Conservation (phyloP, 225 moss, liverwort and hornwort genomes). For the Climacium dendroides region DNA sequence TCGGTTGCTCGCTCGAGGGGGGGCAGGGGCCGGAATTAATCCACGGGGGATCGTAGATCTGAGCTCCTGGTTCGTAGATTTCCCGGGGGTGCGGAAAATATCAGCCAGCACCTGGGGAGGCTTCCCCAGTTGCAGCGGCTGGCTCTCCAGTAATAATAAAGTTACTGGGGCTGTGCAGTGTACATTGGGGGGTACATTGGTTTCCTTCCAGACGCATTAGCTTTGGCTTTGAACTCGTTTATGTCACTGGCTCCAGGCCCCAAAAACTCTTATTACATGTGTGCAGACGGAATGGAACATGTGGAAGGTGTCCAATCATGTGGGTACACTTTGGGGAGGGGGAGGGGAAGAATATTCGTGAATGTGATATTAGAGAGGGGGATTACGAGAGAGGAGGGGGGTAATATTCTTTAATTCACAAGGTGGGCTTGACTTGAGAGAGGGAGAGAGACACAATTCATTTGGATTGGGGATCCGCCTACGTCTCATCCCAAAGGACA, state of each 20-base stretch:
- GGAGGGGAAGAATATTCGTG: not conserved
- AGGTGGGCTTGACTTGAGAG: not conserved
- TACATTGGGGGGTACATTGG: not conserved
- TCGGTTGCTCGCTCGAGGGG: not conserved
- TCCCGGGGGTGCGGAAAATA: not conserved
- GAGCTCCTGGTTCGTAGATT: not conserved
- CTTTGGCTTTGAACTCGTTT: not conserved
- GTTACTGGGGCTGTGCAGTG: slow-evolving; percentile 1
- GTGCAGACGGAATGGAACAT: not conserved
- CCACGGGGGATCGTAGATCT: not conserved
- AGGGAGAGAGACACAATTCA: no score
- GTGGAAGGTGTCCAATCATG: not conserved
- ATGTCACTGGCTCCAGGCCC: not conserved
- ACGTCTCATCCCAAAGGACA: accelerated
- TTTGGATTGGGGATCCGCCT: not conserved
- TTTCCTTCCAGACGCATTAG: not conserved
- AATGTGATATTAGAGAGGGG: not conserved
- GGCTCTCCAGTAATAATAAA: not conserved
- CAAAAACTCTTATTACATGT: not conserved
- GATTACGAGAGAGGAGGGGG: no score
- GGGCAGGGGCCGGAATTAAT: not conserved
- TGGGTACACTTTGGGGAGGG: not conserved
- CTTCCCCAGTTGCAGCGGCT: not conserved
- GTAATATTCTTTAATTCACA: no score
- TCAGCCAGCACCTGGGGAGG: not conserved